A percentile compares a stretch with the other conserved stretches of the same genome.
Evolutionary conservation across 1,284 basidiomycete species (phyloP).

Genomic region (Leccinum pallidistipes): DNA sequence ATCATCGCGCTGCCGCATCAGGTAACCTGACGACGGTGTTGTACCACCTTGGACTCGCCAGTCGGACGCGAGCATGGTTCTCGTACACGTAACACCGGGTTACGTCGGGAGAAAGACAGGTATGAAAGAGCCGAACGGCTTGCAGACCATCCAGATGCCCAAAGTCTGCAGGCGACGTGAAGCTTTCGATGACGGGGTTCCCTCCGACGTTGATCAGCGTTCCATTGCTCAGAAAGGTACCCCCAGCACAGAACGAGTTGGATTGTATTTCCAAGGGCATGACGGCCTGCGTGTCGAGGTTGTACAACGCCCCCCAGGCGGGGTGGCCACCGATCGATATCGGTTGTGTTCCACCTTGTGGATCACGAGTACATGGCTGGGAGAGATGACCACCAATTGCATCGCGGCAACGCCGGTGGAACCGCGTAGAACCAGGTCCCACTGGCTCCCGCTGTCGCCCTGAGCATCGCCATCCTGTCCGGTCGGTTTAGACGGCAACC

Average conservation of each 20-base stretch:
- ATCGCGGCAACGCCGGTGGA: not conserved
- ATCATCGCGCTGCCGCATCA: constrained; percentile 83
- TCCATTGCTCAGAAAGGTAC: constrained; percentile 73
- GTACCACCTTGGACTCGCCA: constrained; percentile 80
- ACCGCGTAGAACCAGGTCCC: constrained; percentile 43
- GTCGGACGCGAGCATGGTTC: constrained; percentile 58
- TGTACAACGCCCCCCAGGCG: constrained; percentile 77
- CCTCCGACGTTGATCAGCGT: constrained; percentile 77
- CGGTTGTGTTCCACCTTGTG: constrained; percentile 87
- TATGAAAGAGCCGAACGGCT: constrained; percentile 69
- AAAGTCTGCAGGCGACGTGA: constrained; percentile 69
- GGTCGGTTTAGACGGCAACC: not conserved
- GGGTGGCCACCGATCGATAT: constrained; percentile 69
- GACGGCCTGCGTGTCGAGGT: constrained; percentile 62
- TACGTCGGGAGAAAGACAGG: constrained; percentile 55
- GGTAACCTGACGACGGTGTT: constrained; percentile 65
- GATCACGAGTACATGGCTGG: constrained; percentile 68
- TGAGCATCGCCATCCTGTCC: constrained; percentile 1
- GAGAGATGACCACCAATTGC: constrained; percentile 60
- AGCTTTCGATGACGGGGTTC: constrained; percentile 66
- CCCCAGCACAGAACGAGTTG: constrained; percentile 89
- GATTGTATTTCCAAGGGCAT: constrained; percentile 66
- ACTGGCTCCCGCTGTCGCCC: constrained; percentile 27
- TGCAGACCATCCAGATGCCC: constrained; percentile 75
- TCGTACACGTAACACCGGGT: constrained; percentile 63